These are phyloP conservation scores for Cyclostephanos invisitatus DNA, from an alignment of 108 stramenopile species.

Conservation along the genomic window DNA sequence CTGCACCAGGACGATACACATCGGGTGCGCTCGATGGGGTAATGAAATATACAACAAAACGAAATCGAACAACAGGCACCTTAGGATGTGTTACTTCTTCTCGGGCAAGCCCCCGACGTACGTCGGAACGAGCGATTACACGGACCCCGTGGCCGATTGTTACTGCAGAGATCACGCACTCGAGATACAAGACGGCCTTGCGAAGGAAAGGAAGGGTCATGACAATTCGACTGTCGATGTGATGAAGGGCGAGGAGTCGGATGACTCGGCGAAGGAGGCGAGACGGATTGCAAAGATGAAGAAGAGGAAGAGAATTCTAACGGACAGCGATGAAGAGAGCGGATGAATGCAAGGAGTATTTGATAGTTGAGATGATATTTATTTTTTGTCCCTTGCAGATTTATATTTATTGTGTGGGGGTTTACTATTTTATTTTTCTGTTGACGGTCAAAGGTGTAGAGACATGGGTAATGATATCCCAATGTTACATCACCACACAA, in stretches of 20 bases:
- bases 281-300: neutral
- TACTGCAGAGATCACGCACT: constrained; percentile 2
- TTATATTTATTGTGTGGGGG: neutral
- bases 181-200: constrained; percentile 4
- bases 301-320: constrained; percentile 9
- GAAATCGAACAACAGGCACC: neutral
- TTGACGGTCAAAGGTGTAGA: neutral
- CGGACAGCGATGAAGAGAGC: constrained; percentile 10
- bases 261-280: neutral
- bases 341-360: neutral
- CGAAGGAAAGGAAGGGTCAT: neutral
- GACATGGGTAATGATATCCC: too few relatives aligned
- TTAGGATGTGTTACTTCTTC: constrained; percentile 7
- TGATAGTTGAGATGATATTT: neutral
- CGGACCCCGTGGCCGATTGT: constrained; percentile 1
- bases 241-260: neutral
- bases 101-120: constrained; percentile 9
- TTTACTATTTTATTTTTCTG: neutral
- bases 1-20: constrained; percentile 1
- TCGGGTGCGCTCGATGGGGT: constrained; percentile 14
- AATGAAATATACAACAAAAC: neutral
- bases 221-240: neutral
- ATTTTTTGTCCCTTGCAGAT: neutral
- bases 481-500: too few relatives aligned
- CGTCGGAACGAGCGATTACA: neutral